Base-by-base conservation (phyloP, 2,329 filamentous ascomycete genomes). In the Aspergillus neotritici region DNA sequence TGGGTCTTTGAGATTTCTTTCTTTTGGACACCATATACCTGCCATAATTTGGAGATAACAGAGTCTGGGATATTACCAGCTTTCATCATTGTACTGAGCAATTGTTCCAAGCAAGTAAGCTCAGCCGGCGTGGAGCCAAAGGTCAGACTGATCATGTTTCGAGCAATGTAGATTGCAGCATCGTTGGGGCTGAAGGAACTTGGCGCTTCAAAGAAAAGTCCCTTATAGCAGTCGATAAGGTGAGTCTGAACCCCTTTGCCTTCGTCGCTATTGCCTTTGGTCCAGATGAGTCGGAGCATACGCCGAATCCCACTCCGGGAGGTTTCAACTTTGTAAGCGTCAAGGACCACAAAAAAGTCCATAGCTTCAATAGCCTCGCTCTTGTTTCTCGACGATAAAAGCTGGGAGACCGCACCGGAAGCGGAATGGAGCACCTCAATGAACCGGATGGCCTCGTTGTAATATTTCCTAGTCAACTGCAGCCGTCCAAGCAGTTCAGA, bases 81-180 rank as follows among this genome's bases (percentile, higher is more conserved):
- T 68, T 90, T 94, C 87, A 96, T 95, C 93, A 98, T 98, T 0
- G 89, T 97, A 49, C 87, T 88, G 5, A 98, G 75, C 3, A 98
- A 75, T 66, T 98, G 93, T 67, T 98, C 93, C 7, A 98, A 75
- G 36, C 89, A 97, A 0, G 93, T 98, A 42, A 98, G 73, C 63
- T 98, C 93, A 1, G 94, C 93, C 1, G 91, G 88, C 0, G 91
- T 94, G 1, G 91, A 90, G 21, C 90, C 91, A 65, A 95, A 97
- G 0, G 93, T 98, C 59, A 98, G 71, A 74, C 90, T 96, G 67
- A 97, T 97, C 91, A 98, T 98, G 68, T 97, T 98, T 49, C 90
- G 82, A 17, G 91, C 91, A 58, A 98, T 85, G 62, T 94, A 98
- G 64, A 94, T 96, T 37, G 93, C 90, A 2, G 90, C 83, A 60